Evolutionary conservation across 2,329 filamentous ascomycete genomes (phyloP).

Genomic region (Arachnomyces sp.): DNA sequence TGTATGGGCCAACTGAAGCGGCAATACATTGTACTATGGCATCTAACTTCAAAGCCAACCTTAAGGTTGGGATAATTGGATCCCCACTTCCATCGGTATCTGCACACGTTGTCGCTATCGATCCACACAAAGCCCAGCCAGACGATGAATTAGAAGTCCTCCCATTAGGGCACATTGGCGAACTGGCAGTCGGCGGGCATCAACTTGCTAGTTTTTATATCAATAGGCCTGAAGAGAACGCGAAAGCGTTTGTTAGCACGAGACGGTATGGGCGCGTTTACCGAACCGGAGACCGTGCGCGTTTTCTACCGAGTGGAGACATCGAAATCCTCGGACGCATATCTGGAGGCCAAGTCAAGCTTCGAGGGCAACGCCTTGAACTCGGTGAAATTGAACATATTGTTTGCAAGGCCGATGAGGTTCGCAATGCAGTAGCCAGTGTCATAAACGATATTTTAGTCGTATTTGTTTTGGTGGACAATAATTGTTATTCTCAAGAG

Average conservation of each 20-base stretch:
- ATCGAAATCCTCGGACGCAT: conserved; percentile 82
- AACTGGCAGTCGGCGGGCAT: conserved; percentile 71
- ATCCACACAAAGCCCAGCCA: conserved; percentile 18
- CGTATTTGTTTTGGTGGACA: conserved; percentile 60
- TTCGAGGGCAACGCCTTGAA: conserved; percentile 76
- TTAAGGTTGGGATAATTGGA: conserved; percentile 64
- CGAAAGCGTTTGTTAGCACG: conserved; percentile 61
- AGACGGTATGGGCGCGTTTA: conserved; percentile 63
- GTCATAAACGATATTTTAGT: conserved; percentile 65
- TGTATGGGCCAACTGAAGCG: conserved; percentile 92
- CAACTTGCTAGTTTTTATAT: conserved; percentile 77
- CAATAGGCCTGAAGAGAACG: conserved; percentile 70
- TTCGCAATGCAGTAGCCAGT: conserved; percentile 59
- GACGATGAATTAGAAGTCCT: conserved; percentile 28
- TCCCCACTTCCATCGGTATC: conserved; percentile 74
- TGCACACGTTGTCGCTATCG: conserved; percentile 58
- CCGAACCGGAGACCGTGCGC: conserved; percentile 76
- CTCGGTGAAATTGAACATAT: conserved; percentile 72
- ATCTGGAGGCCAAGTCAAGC: conserved; percentile 72
- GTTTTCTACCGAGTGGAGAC: conserved; percentile 57
- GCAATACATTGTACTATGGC: conserved; percentile 84
- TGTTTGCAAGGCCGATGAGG: conserved; percentile 52
- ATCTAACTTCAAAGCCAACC: conserved; percentile 49
- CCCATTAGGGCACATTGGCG: conserved; percentile 61
- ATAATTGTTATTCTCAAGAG: conserved; percentile 29